Evolutionary conservation across 2,329 filamentous ascomycete genomes (phyloP).

Genomic region (Phialocephala subalpina): DNA sequence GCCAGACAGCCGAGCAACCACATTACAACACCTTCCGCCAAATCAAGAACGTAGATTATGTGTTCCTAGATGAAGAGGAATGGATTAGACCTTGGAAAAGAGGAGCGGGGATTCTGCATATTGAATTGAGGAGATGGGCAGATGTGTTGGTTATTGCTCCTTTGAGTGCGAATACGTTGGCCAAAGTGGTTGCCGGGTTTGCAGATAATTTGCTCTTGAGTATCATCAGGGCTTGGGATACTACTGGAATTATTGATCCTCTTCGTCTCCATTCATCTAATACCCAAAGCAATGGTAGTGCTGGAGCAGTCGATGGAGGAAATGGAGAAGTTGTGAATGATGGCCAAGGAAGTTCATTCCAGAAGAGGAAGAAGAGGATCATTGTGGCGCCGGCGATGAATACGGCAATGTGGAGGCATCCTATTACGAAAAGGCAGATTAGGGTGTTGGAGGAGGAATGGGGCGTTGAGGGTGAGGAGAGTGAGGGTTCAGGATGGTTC

Average conservation of each 20-base stretch:
- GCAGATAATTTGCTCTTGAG: conserved; percentile 78
- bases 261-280: conserved; percentile 56
- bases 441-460: conserved; percentile 76
- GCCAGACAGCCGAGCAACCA: conserved; percentile 82
- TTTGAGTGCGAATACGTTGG: conserved; percentile 83
- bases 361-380: conserved; percentile 66
- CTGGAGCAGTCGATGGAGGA: conserved; percentile 4
- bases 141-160: conserved; percentile 83
- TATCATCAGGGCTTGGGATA: conserved; percentile 89
- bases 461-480: conserved; percentile 72
- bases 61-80: conserved; percentile 87
- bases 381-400: conserved; percentile 88
- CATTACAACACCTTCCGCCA: conserved; percentile 63
- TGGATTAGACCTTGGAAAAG: conserved; percentile 82
- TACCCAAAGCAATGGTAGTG: neutral
- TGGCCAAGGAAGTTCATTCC: neutral
- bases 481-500: conserved; percentile 70
- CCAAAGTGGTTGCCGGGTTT: conserved; percentile 82
- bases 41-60: conserved; percentile 77
- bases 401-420: conserved; percentile 88
- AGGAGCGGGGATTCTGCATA: conserved; percentile 85
- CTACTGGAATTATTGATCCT: conserved; percentile 54
- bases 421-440: conserved; percentile 78
- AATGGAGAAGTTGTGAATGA: conserved; percentile 1
- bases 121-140: conserved; percentile 85